Evolutionary conservation across 2,329 filamentous ascomycete genomes (phyloP), one percentile per base, ranked within the genome.

Genomic region (Aspergillus puulaauensis): DNA sequence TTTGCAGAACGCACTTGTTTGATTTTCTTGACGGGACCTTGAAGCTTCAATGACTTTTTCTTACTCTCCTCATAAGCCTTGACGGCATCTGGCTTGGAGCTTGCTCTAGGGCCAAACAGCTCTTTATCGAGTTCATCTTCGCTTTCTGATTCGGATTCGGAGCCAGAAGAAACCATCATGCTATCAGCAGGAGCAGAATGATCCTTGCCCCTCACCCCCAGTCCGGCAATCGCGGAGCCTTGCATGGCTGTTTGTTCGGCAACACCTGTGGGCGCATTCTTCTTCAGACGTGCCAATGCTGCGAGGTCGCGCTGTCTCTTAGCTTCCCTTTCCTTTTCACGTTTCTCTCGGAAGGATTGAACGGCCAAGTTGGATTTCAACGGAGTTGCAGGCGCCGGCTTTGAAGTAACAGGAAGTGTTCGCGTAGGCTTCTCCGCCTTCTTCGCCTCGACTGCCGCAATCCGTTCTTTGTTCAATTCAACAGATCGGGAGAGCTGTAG

Each of bases 1-100:
- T 96, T 96, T 46, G 89, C 86, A 15, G 92, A 93, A 50, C 93
- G 86, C 61, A 88, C 82, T 52, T 91, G 85, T 71, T 91, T 90
- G 64, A 86, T 80, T 77, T 97, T 96, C 76, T 91, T 93, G 56
- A 96, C 86, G 0, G 93, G 93, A 14, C 86, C 87, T 44, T 85
- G 83, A 50, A 83, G 80, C 67, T 85, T 83, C 63, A 86, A 70
- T 27, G 82, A 74, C 62, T 73, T 73, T 57, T 72, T 75, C 63
- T 74, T 76, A 62, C 75, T 79, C 59, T 79, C 73, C 62, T 78
- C 78, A 61, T 78, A 84, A 62, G 78, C 77, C 21, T 68, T 73
- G 19, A 77, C 73, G 11, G 75, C 70, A 50, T 77, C 72, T 4
- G 76, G 69, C 53, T 75, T 73, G 58, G 70, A 70, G n/a, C 64